Evolutionary conservation across 2,329 filamentous ascomycete genomes (phyloP).

Genomic region (Lachnellula hyalina): DNA sequence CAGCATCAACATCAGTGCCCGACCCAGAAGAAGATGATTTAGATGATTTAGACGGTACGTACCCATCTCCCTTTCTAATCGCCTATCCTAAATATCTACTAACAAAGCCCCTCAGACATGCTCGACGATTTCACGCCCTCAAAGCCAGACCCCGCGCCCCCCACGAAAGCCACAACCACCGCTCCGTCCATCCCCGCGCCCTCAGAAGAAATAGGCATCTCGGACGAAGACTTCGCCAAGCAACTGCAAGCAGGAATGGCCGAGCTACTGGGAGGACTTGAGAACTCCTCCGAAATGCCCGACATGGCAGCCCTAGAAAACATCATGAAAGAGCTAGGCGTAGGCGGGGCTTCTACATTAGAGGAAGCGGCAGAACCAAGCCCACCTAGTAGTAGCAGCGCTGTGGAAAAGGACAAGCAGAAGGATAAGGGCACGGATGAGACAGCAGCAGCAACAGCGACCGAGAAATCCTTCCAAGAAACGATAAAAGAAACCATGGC

Average conservation of each 20-base stretch:
- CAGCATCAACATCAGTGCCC: constrained; percentile 58
- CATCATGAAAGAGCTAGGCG: constrained; percentile 67
- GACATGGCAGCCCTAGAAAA: constrained; percentile 65
- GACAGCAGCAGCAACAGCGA: constrained; percentile 6
- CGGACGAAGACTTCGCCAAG: constrained; percentile 75
- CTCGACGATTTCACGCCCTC: constrained; percentile 81
- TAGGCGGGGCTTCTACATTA: constrained; percentile 33
- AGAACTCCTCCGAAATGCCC: constrained; percentile 59
- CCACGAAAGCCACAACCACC: constrained; percentile 32
- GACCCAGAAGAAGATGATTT: constrained; percentile 91
- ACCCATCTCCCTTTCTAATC: neutral
- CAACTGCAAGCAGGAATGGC: constrained; percentile 91
- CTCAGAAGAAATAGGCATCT: constrained; percentile 37
- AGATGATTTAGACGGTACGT: constrained; percentile 80
- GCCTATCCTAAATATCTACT: neutral
- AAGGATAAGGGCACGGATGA: neutral
- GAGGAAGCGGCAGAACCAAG: constrained; percentile 25
- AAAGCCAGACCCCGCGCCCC: constrained; percentile 42
- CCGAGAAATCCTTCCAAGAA: constrained; percentile 75
- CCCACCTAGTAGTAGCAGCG: constrained; percentile 8
- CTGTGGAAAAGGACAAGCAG: constrained; percentile 2
- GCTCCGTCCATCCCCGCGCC: constrained; percentile 1
- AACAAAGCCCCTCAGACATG: constrained; percentile 57
- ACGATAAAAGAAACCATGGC: constrained; percentile 93
- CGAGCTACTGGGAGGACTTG: constrained; percentile 67